Percentiles rank a stretch among this genome's conserved stretches.
Evolutionary conservation across 805 yeast genomes (phyloP).

Genomic region (Zygoascus flipseniorum): DNA sequence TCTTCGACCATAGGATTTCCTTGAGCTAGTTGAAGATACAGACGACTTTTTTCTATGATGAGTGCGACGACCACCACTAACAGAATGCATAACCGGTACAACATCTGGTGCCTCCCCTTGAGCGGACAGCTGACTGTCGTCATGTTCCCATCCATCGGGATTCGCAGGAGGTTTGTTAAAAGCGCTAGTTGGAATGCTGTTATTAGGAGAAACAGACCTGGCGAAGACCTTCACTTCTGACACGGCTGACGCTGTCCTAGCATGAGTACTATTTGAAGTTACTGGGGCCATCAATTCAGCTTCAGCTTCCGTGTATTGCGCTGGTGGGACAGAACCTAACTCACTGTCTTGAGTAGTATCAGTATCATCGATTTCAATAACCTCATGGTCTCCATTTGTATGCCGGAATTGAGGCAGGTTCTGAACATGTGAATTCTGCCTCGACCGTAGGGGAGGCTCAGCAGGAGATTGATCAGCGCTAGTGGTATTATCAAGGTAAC

Average conservation of each 20-base stretch:
- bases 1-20: conserved; percentile 6
- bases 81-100: background rate
- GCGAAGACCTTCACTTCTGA: conserved; percentile 4
- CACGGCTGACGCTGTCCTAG: background rate
- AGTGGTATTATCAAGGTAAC: background rate
- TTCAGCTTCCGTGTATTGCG: background rate
- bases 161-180: background rate
- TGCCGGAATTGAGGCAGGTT: background rate
- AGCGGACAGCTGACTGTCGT: background rate
- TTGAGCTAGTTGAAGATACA: conserved; percentile 8
- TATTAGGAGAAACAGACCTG: background rate
- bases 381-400: background rate
- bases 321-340: background rate
- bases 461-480: background rate
- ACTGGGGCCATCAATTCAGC: background rate
- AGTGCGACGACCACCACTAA: background rate
- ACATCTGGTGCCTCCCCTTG: background rate
- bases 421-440: background rate
- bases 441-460: background rate
- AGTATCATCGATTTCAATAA: background rate
- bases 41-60: conserved; percentile 9
- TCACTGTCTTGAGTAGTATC: background rate
- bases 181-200: background rate
- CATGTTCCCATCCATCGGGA: background rate
- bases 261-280: background rate